Percentiles rank a stretch among this genome's conserved stretches.
Evolutionary conservation across 768 basidiomycete genomes (phyloP).

Genomic region (Gyrodon lividus): DNA sequence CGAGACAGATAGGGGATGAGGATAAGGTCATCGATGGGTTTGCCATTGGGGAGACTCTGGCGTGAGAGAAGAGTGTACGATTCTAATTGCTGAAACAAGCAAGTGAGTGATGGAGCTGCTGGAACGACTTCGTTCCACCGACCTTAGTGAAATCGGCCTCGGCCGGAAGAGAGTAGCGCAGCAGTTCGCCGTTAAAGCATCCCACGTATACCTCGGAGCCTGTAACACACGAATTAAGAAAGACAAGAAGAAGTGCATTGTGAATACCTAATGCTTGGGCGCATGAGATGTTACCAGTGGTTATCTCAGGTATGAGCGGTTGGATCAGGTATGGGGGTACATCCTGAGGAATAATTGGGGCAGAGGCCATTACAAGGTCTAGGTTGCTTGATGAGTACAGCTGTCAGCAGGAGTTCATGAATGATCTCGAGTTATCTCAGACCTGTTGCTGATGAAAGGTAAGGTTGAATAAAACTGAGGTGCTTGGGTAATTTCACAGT

Average conservation of each 20-base stretch:
- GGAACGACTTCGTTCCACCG: conserved; percentile 11
- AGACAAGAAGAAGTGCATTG: not conserved
- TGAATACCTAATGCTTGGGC: conserved; percentile 58
- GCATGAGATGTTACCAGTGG: conserved; percentile 33
- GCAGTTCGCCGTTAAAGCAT: conserved; percentile 78
- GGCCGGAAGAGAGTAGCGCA: conserved; percentile 73
- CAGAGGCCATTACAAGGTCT: conserved; percentile 17
- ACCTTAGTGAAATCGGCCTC: conserved; percentile 49
- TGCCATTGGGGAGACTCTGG: conserved; percentile 64
- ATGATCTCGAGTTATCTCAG: not conserved
- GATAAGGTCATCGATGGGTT: conserved; percentile 78
- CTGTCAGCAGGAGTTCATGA: not conserved
- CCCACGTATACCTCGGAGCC: conserved; percentile 87
- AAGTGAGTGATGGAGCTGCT: not conserved
- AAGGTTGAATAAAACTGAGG: not conserved
- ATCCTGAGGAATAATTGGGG: conserved; percentile 38
- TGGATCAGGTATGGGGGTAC: conserved; percentile 64
- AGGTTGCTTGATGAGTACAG: not conserved
- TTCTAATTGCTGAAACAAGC: conserved; percentile 40
- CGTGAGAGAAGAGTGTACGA: conserved; percentile 68
- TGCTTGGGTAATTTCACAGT: too few species aligned
- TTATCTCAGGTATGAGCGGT: conserved; percentile 41
- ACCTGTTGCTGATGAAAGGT: not conserved
- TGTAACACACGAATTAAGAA: conserved; percentile 26
- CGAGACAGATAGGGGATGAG: conserved; percentile 75